Evolutionary conservation across 345 rosid species (phyloP).

Genomic region (Mallotus nudiflorus): DNA sequence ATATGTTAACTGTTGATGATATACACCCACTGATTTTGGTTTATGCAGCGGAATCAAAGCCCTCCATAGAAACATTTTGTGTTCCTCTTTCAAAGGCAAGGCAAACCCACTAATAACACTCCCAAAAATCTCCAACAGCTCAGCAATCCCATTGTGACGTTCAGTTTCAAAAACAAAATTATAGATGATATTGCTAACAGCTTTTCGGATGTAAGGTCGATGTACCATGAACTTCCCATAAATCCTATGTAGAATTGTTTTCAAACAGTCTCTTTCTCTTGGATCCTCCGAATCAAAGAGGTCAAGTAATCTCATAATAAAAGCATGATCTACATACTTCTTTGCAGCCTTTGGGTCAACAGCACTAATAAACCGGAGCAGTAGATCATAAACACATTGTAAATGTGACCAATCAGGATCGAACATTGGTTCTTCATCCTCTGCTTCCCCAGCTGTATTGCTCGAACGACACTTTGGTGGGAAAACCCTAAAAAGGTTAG

Average conservation of each 20-base stretch:
- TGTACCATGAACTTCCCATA: slow-evolving; percentile 80
- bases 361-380: slow-evolving; percentile 54
- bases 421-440: slow-evolving; percentile 75
- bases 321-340: slow-evolving; percentile 65
- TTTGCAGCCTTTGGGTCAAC: slow-evolving; percentile 70
- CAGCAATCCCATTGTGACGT: slow-evolving; percentile 69
- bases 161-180: slow-evolving; percentile 74
- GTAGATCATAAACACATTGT: slow-evolving; percentile 69
- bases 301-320: slow-evolving; percentile 57
- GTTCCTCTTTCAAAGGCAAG: slow-evolving; percentile 78
- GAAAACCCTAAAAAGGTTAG: slow-evolving; percentile 62
- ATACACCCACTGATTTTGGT: slow-evolving; percentile 65
- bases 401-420: slow-evolving; percentile 79
- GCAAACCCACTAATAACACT: slow-evolving; percentile 81
- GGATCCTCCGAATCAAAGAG: slow-evolving; percentile 85
- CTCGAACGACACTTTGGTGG: slow-evolving; percentile 62
- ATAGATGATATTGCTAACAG: slow-evolving; percentile 69
- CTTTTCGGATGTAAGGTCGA: slow-evolving; percentile 65
- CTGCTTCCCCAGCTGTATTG: slow-evolving; percentile 51
- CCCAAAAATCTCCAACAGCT: slow-evolving; percentile 77
- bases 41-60: slow-evolving; percentile 79
- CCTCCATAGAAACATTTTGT: slow-evolving; percentile 53
- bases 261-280: slow-evolving; percentile 74
- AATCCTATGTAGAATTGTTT: slow-evolving; percentile 67
- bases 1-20: slow-evolving; percentile 75